These are phyloP conservation scores for Trichoderma sp. DNA, from an alignment of 2,329 filamentous ascomycete species.

Conservation along the genomic window DNA sequence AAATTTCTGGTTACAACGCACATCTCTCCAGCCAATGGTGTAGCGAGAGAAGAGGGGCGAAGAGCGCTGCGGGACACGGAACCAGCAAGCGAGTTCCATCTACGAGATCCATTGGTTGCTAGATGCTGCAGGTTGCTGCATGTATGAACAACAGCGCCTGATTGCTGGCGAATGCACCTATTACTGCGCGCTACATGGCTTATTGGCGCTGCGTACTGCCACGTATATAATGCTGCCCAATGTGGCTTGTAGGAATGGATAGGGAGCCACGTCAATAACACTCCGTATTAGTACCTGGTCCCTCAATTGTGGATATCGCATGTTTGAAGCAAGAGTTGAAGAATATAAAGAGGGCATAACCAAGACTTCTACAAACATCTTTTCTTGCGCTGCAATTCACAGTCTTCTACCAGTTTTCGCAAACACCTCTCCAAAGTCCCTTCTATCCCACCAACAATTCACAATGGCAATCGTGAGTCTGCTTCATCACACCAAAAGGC, in stretches of 20 bases:
- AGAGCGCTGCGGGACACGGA: conserved; percentile 7
- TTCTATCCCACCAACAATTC: not conserved
- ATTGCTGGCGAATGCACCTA: conserved; percentile 21
- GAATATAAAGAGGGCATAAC: conserved; percentile 3
- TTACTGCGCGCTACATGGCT: conserved; percentile 16
- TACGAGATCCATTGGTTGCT: conserved; percentile 9
- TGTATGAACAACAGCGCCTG: conserved; percentile 20
- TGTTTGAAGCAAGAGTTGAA: not conserved
- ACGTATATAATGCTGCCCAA: conserved; percentile 19
- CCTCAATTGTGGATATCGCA: conserved; percentile 1
- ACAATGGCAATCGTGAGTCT: conserved; percentile 2
- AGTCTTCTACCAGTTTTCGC: not conserved
- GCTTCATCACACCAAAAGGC: not conserved
- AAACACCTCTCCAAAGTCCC: not conserved
- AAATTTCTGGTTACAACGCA: not conserved
- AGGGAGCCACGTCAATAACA: not conserved
- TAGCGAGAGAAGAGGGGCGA: not conserved
- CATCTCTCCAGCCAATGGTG: not conserved
- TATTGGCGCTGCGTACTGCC: conserved; percentile 16
- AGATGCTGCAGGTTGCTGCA: conserved; percentile 14
- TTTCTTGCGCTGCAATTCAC: not conserved
- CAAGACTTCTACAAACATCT: not conserved
- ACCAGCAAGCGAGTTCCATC: conserved; percentile 8
- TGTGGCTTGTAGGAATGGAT: conserved; percentile 16
- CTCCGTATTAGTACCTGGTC: not conserved